These are phyloP conservation scores for Aspergillus sp. DNA, from an alignment of 2,329 filamentous ascomycete species.

Conservation along the genomic window DNA sequence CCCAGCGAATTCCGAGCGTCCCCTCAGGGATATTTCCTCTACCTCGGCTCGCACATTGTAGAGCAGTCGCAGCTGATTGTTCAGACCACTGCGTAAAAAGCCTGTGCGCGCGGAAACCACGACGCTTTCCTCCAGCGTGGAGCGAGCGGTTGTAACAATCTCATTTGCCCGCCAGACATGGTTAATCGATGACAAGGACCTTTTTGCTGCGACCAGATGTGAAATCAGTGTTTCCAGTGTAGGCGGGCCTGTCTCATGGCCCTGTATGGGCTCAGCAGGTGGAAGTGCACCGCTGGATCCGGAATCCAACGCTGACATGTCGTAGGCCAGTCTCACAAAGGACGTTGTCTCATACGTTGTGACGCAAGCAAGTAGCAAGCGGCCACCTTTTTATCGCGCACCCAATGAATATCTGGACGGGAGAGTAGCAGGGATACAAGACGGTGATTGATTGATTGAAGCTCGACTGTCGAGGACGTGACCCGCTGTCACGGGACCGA, in stretches of 20 bases:
- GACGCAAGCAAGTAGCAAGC: neutral
- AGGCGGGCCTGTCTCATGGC: conserved; percentile 25
- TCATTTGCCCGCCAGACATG: conserved; percentile 85
- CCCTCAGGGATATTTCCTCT: conserved; percentile 42
- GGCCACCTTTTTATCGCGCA: neutral
- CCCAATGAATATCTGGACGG: neutral
- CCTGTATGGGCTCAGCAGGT: conserved; percentile 10
- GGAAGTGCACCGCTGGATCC: conserved; percentile 18
- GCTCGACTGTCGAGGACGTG: neutral
- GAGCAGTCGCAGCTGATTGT: conserved; percentile 46
- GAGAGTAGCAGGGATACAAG: neutral
- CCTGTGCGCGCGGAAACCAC: conserved; percentile 67
- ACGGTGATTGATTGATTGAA: neutral
- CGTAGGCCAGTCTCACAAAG: neutral
- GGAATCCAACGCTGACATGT: conserved; percentile 34
- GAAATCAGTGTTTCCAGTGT: conserved; percentile 75
- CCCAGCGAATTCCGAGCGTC: conserved; percentile 46
- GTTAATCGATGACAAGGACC: conserved; percentile 78
- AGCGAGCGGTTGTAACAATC: conserved; percentile 73
- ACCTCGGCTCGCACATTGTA: conserved; percentile 45
- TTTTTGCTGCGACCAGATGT: conserved; percentile 82
- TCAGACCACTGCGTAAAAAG: conserved; percentile 66
- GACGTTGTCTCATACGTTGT: neutral
- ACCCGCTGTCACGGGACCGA: neutral
- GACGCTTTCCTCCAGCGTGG: conserved; percentile 74